Evolutionary conservation across 83 land plant genomes (phyloP).

Genomic region (Larix sibirica): DNA sequence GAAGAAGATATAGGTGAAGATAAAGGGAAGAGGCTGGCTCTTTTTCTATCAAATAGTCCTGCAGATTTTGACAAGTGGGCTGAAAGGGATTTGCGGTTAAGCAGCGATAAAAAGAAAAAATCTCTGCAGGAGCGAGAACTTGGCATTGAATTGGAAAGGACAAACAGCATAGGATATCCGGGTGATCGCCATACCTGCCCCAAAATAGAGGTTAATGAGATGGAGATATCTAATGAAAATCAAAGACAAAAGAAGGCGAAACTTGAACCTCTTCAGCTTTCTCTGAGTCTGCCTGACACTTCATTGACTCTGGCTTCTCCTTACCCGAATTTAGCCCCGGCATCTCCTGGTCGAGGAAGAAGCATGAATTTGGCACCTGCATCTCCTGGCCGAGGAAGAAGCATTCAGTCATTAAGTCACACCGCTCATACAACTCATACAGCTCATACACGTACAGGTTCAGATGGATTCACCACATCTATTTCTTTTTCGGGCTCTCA

Average conservation of each 20-base stretch:
- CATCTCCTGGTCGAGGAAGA: neutral
- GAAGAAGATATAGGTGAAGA: neutral
- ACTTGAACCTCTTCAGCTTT: conserved; percentile 64
- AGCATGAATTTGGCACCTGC: conserved; percentile 17
- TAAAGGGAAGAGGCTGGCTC: conserved; percentile 3
- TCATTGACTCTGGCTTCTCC: conserved; percentile 30
- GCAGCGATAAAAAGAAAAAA: conserved; percentile 5
- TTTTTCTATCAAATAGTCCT: conserved; percentile 14
- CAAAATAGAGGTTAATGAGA: neutral
- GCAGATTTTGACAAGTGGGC: neutral
- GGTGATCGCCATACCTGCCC: neutral
- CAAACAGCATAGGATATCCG: neutral
- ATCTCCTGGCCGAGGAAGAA: conserved; percentile 48
- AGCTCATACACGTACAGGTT: conserved; percentile 38
- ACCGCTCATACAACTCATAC: conserved; percentile 25
- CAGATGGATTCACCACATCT: conserved; percentile 75
- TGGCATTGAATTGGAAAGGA: neutral
- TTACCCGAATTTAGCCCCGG: neutral
- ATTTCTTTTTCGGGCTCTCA: conserved; percentile 80
- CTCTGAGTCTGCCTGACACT: conserved; percentile 62
- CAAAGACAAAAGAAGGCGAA: conserved; percentile 32
- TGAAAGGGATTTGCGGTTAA: conserved; percentile 1
- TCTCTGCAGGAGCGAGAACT: neutral
- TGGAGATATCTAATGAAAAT: neutral
- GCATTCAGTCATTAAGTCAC: conserved; percentile 47